phyloP scores from a whole-genome alignment of 345 rosid genomes.

The Geranium brycei region DNA sequence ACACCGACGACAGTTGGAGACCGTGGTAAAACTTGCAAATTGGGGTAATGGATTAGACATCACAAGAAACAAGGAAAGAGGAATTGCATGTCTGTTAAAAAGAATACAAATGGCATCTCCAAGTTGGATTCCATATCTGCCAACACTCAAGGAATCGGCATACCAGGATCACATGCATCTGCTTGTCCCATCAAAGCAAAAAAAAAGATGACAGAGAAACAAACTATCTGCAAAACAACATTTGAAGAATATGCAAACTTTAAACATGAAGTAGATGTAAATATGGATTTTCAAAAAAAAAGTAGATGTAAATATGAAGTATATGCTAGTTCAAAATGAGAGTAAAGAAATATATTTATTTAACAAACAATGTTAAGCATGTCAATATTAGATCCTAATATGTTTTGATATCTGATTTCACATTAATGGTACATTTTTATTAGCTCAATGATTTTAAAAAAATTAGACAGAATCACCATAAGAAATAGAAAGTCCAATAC shows the following conservation, averaged over 20 bases:
- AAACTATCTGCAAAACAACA: constrained; percentile 46
- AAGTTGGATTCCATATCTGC: constrained; percentile 69
- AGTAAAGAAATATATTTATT: too few relatives aligned
- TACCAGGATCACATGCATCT: constrained; percentile 48
- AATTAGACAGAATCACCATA: too few relatives aligned
- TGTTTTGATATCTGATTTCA: background rate
- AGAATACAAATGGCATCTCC: constrained; percentile 64
- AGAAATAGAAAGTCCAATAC: too few relatives aligned
- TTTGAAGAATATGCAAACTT: too few relatives aligned
- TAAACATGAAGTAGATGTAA: too few relatives aligned
- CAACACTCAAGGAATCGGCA: constrained; percentile 61
- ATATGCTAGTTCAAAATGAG: background rate
- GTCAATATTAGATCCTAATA: background rate
- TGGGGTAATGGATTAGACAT: constrained; percentile 64
- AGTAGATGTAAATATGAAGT: background rate
- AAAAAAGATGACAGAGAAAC: constrained; percentile 40
- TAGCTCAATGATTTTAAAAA: too few relatives aligned
- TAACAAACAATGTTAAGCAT: background rate
- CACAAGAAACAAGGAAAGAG: constrained; percentile 39
- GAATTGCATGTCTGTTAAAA: constrained; percentile 40
- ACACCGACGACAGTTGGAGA: too few relatives aligned
- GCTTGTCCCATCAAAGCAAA: constrained; percentile 83
- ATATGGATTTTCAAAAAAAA: too few relatives aligned
- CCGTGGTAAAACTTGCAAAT: constrained; percentile 40
- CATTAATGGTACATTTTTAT: too few relatives aligned